Evolutionary conservation across 2,329 filamentous ascomycete species (phyloP), one percentile per base, ranked within the genome.

Genomic region (Paraphaeosphaeria sporulosa): DNA sequence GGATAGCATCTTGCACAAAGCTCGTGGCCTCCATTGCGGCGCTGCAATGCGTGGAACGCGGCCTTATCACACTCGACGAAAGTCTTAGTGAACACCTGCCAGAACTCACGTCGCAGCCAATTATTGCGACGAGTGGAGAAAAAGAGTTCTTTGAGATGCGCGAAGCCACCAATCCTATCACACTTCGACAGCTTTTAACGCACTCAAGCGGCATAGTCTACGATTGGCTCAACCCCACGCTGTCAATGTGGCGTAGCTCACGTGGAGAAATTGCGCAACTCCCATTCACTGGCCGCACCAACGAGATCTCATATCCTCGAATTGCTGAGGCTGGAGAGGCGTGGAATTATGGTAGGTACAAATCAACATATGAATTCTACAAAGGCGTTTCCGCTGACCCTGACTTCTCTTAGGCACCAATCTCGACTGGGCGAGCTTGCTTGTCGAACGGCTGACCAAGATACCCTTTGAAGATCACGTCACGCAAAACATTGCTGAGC

Each of bases 381-480:
- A 42, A 27, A 42, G 12, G 27, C 10, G 27, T n/a, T 42, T 9
- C 13, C 49, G 17, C 5, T 27, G 13, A 38, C n/a, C 32, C 17
- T 34, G 19, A 13, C 6, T 52, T 42, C 4, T 2, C 9, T 10
- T 4, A 52, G 49, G 84, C 17, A 68, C 75, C 4, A 76, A 76
- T 1, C 58, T 81, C 27, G 83, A 86, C 71, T 85, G 83, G 82
- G 80, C 81, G 2, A 82, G 81, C 9, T 63, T 80, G 7, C 72
- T 80, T 1, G 71, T 85, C 9, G 79, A 82, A 59, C 67, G 68
- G 6, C 55, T 82, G 4, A 80, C 78, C 0, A 77, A 78, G 12
- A 64, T 71, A 9, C 62, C 61, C 2, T 73, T 84, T 15, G 79
- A 80, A 58, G 77, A 79, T 25, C 81, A 79, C 66, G 74, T 82